Evolutionary conservation across 2,329 filamentous ascomycete genomes (phyloP).

Genomic region (Fusarium luffae): DNA sequence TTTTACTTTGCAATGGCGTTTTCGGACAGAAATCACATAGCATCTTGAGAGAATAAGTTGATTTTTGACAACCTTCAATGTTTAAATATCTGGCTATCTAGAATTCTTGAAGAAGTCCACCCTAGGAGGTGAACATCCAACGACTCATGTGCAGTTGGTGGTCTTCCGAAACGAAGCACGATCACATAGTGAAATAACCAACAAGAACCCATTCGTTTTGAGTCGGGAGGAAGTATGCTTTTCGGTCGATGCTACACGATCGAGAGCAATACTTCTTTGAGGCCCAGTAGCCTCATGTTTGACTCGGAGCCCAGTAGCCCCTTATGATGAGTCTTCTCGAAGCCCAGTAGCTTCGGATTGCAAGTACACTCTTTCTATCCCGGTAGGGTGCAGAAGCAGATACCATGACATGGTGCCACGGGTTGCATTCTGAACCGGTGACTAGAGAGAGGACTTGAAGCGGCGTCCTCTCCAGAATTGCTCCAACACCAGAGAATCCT

Average conservation of each 20-base stretch:
- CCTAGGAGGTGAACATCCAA: constrained; percentile 39
- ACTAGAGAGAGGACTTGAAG: constrained; percentile 15
- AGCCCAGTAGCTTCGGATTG: constrained; percentile 34
- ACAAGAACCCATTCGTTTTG: constrained; percentile 27
- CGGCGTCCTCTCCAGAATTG: constrained; percentile 2
- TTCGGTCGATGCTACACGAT: constrained; percentile 30
- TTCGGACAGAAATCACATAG: neutral
- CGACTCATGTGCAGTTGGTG: constrained; percentile 35
- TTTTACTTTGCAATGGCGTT: neutral
- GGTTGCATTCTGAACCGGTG: constrained; percentile 9
- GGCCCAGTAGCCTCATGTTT: constrained; percentile 26
- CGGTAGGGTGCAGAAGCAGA: constrained; percentile 8
- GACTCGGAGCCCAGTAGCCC: constrained; percentile 24
- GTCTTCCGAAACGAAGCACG: constrained; percentile 36
- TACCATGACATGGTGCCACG: neutral
- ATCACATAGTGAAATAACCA: constrained; percentile 34
- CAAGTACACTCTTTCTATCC: constrained; percentile 20
- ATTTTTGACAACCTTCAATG: constrained; percentile 13
- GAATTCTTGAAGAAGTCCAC: constrained; percentile 26
- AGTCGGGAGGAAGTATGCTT: constrained; percentile 15
- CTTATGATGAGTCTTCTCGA: constrained; percentile 29
- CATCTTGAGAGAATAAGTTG: neutral
- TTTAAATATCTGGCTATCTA: constrained; percentile 25
- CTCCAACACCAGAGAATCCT: constrained; percentile 4
- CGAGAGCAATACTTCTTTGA: neutral